Percentiles rank a stretch among this genome's conserved stretches.
Conservation (phyloP, 345 rosid genomes). For the Moringa oleifera region DNA sequence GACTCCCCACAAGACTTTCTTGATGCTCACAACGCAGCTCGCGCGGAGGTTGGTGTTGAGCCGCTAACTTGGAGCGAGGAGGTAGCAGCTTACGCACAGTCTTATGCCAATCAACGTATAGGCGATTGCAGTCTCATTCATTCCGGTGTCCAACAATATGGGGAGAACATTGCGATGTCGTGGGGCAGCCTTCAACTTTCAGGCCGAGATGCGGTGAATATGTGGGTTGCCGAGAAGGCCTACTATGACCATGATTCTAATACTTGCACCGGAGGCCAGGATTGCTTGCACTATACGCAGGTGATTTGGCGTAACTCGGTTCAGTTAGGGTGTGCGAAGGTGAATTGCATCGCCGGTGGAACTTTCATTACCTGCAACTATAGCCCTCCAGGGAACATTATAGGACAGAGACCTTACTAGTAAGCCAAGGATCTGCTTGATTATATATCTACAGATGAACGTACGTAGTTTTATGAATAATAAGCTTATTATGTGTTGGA, state of each 20-base stretch:
- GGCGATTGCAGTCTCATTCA: conserved; percentile 40
- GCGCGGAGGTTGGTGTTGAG: conserved; percentile 34
- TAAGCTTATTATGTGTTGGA: too few relatives aligned
- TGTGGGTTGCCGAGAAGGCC: conserved; percentile 57
- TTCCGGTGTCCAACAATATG: conserved; percentile 46
- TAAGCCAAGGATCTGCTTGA: not conserved
- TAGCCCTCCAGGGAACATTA: conserved; percentile 41
- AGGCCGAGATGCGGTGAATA: conserved; percentile 30
- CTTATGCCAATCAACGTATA: conserved; percentile 29
- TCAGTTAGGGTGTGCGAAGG: conserved; percentile 61
- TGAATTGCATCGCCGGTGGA: conserved; percentile 43
- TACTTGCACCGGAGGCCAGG: conserved; percentile 28
- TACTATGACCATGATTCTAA: conserved; percentile 38
- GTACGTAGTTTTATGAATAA: too few relatives aligned
- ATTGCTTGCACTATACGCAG: conserved; percentile 69
- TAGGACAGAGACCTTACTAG: conserved; percentile 25
- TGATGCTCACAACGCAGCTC: conserved; percentile 42
- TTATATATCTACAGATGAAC: too few relatives aligned
- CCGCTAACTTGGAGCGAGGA: conserved; percentile 38
- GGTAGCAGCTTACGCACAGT: conserved; percentile 34
- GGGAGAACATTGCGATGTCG: conserved; percentile 67
- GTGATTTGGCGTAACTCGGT: conserved; percentile 58
- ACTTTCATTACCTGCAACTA: conserved; percentile 56
- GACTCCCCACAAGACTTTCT: conserved; percentile 35
- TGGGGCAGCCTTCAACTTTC: conserved; percentile 25